phyloP scores from a whole-genome alignment of 768 basidiomycete species.

The Lactarius akahatsu region DNA sequence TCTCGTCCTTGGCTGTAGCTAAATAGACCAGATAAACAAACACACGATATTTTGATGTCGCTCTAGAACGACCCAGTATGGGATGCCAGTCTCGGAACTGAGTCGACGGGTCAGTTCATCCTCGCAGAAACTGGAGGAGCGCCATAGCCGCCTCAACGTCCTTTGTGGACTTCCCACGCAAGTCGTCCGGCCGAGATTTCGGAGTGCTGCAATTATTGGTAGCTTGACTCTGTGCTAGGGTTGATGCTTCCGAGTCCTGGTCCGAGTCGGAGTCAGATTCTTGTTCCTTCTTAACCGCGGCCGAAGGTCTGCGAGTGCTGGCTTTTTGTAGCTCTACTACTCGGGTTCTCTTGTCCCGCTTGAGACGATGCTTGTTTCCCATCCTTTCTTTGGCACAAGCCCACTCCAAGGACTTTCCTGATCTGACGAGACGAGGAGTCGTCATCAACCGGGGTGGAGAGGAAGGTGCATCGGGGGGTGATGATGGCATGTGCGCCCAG shows the following conservation, averaged over 20 bases:
- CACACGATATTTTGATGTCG: background rate
- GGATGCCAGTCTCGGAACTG: conserved; percentile 16
- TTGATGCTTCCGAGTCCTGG: background rate
- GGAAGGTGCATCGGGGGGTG: conserved; percentile 54
- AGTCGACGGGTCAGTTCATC: conserved; percentile 25
- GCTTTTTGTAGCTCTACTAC: background rate
- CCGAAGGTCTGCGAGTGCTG: background rate
- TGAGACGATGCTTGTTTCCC: conserved; percentile 28
- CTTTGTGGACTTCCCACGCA: conserved; percentile 28
- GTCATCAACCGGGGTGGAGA: conserved; percentile 49
- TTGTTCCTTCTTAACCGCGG: background rate
- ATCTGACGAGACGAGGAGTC: conserved; percentile 45
- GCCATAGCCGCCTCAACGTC: conserved; percentile 41
- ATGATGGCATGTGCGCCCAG: conserved; percentile 54
- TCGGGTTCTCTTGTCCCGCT: conserved; percentile 32
- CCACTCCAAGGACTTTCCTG: conserved; percentile 65
- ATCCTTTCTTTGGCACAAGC: conserved; percentile 57
- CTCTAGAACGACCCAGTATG: background rate
- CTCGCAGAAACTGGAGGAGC: conserved; percentile 37
- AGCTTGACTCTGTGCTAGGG: conserved; percentile 13
- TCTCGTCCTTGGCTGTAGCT: background rate
- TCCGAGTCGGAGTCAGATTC: conserved; percentile 6
- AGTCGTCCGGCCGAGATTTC: conserved; percentile 2
- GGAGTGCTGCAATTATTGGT: background rate
- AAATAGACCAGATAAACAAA: background rate